Evolutionary conservation across 2,329 filamentous ascomycete genomes (phyloP).

Genomic region (Neofusicoccum kwambonambiense): DNA sequence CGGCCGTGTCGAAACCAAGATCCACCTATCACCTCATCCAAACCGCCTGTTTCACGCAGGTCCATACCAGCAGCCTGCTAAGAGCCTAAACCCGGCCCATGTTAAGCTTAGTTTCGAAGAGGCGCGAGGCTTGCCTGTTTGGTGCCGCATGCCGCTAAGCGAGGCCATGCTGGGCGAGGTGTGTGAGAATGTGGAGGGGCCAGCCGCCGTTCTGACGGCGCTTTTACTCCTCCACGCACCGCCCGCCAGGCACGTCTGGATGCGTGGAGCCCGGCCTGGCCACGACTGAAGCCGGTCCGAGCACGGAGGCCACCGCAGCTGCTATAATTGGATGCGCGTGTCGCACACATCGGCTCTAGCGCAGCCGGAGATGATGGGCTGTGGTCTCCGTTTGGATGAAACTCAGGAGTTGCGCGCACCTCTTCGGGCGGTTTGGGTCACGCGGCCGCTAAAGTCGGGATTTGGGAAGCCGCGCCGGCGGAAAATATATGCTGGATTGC

Average conservation of each 20-base stretch:
- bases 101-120: background rate
- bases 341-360: background rate
- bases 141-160: background rate
- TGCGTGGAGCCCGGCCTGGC: background rate
- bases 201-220: background rate
- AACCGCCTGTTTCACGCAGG: background rate
- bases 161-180: background rate
- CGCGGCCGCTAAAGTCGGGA: no score
- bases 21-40: conserved; percentile 10
- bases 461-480: no score
- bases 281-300: background rate
- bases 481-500: no score
- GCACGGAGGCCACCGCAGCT: background rate
- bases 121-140: no score
- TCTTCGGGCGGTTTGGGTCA: no score
- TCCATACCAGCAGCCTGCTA: conserved; percentile 8
- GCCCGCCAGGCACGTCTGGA: background rate
- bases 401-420: no score
- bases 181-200: background rate
- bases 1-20: conserved; percentile 13
- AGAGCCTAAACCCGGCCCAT: conserved; percentile 4
- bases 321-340: background rate
- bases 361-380: background rate
- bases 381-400: no score
- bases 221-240: background rate